Evolutionary conservation across 345 rosid species (phyloP).

Genomic region (Isatis tinctoria): DNA sequence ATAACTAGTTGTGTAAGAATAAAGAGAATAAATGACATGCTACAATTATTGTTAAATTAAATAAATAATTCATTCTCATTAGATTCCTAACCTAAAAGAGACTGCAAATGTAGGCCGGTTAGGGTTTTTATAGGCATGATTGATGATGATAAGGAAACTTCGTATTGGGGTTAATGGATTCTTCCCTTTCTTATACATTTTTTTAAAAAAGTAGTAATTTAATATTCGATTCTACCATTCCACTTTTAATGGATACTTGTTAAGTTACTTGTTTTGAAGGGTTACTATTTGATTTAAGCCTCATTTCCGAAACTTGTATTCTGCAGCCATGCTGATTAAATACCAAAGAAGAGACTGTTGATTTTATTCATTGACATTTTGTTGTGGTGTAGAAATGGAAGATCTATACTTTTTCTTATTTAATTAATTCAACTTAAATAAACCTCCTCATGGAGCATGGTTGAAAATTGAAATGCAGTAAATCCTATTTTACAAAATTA

Average conservation of each 20-base stretch:
- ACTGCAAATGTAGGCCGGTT: constrained; percentile 35
- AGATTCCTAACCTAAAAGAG: constrained; percentile 43
- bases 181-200: not conserved
- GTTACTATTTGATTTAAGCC: not conserved
- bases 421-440: not conserved
- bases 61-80: constrained; percentile 15
- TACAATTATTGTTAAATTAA: constrained; percentile 34
- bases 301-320: not conserved
- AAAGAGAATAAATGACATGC: constrained; percentile 34
- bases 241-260: not conserved
- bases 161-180: constrained; percentile 18
- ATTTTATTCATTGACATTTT: not conserved
- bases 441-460: not conserved
- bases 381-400: not conserved
- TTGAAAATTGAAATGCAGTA: too few relatives aligned
- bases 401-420: not conserved
- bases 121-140: constrained; percentile 47
- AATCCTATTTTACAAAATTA: too few relatives aligned
- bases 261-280: too few relatives aligned
- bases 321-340: not conserved
- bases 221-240: not conserved
- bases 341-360: not conserved
- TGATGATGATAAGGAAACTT: constrained; percentile 36
- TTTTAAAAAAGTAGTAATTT: not conserved
- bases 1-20: constrained; percentile 27